Evolutionary conservation across 2,329 filamentous ascomycete genomes (phyloP), one percentile per base, ranked within the genome.

Genomic region (Bipolaris bicolor): DNA sequence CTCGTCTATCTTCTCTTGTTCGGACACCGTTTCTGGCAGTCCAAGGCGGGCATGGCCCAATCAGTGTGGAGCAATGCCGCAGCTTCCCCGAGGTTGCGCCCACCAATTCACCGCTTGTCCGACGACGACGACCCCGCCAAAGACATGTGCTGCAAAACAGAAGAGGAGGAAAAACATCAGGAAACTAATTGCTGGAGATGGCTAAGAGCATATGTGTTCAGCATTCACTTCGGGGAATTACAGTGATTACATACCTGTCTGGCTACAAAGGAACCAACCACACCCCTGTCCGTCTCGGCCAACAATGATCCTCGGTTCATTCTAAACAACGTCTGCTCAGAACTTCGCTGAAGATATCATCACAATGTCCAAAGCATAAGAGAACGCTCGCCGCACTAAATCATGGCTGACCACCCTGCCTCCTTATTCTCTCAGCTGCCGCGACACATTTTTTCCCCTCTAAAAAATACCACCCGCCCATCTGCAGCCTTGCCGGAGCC

Each of bases 331-430:
- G 46, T 49, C 46, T 49, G 46, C 46, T 49, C 46, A 49, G 46
- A 57, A 53, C 54, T 57, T 57, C 54, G 58, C 60, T 61, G 60
- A 58, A 65, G 58, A 58, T 65, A 54, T 57, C 50, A 58, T 54
- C 50, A 63, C 62, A 64, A 55, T 52, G 49, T 49, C 54, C 47
- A 52, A 61, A 60, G 31, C 33, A 49, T 49, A 65, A 47, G 44
- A 46, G 53, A 53, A 40, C 39, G 43, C 22, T 49, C 39, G 44
- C 49, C 57, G 60, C 61, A 58, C 66, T 63, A 52, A 53, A 37
- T 47, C 26, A 76, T 76, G 73, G 60, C 68, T 58, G 31, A 50
- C 34, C 20, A 54, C 60, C 47, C 58, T 59, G 57, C 64, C 39
- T 62, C 55, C 59, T 36, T 50, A 51, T 57, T 53, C 26, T 54